Evolutionary conservation across 352 stramenopile species (phyloP), one percentile per base, ranked within the genome.

Genomic region (Detonula confervacea): DNA sequence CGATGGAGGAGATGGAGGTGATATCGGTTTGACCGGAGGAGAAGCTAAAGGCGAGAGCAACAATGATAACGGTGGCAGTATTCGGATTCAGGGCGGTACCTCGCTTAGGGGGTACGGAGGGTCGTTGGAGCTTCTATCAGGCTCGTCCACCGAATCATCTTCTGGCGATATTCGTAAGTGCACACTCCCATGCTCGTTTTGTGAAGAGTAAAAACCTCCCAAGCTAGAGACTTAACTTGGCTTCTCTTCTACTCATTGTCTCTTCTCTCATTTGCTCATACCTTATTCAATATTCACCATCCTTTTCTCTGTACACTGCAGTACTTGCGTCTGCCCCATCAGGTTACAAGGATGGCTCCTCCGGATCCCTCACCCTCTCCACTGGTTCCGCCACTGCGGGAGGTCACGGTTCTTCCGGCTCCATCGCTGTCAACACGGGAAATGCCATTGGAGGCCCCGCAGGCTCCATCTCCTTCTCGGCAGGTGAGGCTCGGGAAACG

Each of bases 1-100:
- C 24, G 96, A 98, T 75, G 96, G 96, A 66, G 96, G 96, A 57
- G 93, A 97, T 69, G 96, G 96, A 20, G 95, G 95, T 27, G 84
- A 91, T 55, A 77, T 98, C 25, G 77, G 87, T 22, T 87, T 98
- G 30, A 80, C 77, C 18, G 95, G 95, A 55, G 96, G 96, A 22
- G 90, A 96, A 82, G 95, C 92, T 27, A 93, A 95, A 77, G 96
- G 96, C 44, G 92, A 91, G 64, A 95, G 95, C 51, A 75, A 84
- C 1, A 86, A 95, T 67, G 95, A 98, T 76, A 96, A 97, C 73
- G 96, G 95, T 20, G 96, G 81, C 20, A 63, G 20, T 56, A 85
- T 98, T 51, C 83, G 67, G 27, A 25, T 97, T n/a, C 75, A 78
- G 35, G 95, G 94, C 33, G 96, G 96, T 16, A 73, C 54, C n/a